Conservation (phyloP, 2,329 filamentous ascomycete genomes). For the Fusarium praegraminearum region DNA sequence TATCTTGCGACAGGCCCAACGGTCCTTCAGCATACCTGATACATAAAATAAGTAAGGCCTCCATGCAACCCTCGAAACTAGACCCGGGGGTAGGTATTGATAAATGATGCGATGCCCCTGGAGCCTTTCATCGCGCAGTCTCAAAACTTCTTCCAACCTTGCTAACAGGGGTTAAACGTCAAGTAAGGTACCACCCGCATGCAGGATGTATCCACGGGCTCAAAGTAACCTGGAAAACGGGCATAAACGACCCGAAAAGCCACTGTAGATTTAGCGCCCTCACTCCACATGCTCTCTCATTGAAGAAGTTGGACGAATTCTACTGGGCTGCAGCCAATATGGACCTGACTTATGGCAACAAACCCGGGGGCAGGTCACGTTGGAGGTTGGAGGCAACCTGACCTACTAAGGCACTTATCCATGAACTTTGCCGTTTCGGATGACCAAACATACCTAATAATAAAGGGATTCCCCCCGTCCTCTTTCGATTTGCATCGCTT, state of each 20-base stretch:
- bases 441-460: constrained; percentile 36
- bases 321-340: constrained; percentile 16
- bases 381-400: constrained; percentile 44
- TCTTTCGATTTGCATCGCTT: constrained; percentile 22
- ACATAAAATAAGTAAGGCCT: constrained; percentile 11
- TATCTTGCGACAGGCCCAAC: constrained; percentile 10
- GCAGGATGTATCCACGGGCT: constrained; percentile 35
- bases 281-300: constrained; percentile 39
- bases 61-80: constrained; percentile 5
- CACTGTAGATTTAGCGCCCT: constrained; percentile 40
- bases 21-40: constrained; percentile 2
- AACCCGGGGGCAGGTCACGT: constrained; percentile 39
- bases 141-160: constrained; percentile 23
- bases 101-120: constrained; percentile 24
- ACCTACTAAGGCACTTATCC: constrained; percentile 10
- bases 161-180: constrained; percentile 24
- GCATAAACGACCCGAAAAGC: constrained; percentile 33
- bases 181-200: constrained; percentile 38
- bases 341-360: constrained; percentile 28
- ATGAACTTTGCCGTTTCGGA: constrained; percentile 29
- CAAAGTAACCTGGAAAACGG: constrained; percentile 32
- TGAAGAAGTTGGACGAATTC: constrained; percentile 21
- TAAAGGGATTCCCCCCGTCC: constrained; percentile 42
- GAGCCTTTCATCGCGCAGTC: constrained; percentile 8
- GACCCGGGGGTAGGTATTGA: constrained; percentile 14